Evolutionary conservation across 306 rosid genomes (phyloP).

Genomic region (Aeschynomene evenia): DNA sequence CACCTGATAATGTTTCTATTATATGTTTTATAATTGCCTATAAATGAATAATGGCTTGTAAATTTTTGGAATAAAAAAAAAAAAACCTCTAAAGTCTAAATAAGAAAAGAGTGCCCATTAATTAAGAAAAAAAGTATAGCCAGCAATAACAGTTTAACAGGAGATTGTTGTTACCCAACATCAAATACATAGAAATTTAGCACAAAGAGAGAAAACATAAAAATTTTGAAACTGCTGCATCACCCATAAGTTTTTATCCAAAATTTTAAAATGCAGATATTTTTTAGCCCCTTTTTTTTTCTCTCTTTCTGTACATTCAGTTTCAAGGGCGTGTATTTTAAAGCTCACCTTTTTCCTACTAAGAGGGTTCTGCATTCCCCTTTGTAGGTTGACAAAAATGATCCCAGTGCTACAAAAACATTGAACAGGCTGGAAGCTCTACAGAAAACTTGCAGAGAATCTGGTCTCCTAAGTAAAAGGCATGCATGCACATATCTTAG

Average conservation of each 20-base stretch:
- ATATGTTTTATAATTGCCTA: constrained; percentile 6
- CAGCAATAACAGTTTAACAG: no score
- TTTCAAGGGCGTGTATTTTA: constrained; percentile 15
- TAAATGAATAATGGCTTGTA: neutral
- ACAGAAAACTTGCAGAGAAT: constrained; percentile 77
- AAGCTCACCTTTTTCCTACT: constrained; percentile 14
- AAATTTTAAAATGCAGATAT: constrained; percentile 12
- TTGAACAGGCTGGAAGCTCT: constrained; percentile 71
- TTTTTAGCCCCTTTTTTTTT: neutral
- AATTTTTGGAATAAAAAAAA: neutral
- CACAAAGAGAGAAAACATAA: no score
- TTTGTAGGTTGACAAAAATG: constrained; percentile 73
- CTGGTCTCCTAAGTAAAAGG: constrained; percentile 78
- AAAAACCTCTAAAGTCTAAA: no score
- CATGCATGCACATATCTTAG: constrained; percentile 35
- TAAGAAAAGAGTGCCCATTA: no score
- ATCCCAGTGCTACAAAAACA: constrained; percentile 84
- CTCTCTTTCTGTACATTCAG: neutral
- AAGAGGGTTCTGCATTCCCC: constrained; percentile 19
- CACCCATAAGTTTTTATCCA: neutral
- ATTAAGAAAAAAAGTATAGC: no score
- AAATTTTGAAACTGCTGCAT: no score
- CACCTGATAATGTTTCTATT: constrained; percentile 11
- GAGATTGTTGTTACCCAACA: no score
- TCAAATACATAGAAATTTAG: no score